Conservation (phyloP, 1,284 basidiomycete genomes). For the Cutaneotrichosporon spelunceum region DNA sequence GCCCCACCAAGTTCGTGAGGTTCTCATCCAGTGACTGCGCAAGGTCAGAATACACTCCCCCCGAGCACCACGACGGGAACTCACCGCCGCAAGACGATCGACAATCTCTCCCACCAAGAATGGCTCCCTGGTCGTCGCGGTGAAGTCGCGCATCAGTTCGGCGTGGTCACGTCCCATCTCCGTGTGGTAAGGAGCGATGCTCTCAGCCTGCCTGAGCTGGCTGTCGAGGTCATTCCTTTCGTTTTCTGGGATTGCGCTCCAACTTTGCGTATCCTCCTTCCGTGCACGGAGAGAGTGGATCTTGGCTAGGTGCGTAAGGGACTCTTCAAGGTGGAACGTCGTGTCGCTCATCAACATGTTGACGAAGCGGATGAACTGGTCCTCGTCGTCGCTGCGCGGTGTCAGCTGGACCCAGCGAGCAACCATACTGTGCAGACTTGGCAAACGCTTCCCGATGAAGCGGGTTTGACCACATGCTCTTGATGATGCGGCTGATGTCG, state of each 20-base stretch:
- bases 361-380: conserved; percentile 90
- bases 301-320: conserved; percentile 79
- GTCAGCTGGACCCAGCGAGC: background rate
- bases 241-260: conserved; percentile 64
- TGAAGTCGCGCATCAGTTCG: conserved; percentile 84
- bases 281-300: conserved; percentile 82
- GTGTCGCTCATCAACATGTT: conserved; percentile 99
- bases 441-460: conserved; percentile 78
- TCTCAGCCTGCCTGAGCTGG: conserved; percentile 74
- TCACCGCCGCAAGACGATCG: conserved; percentile 89
- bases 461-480: conserved; percentile 84
- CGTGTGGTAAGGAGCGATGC: conserved; percentile 79
- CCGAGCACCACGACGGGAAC: conserved; percentile 5
- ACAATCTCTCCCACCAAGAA: conserved; percentile 98
- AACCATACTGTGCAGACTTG: conserved; percentile 67
- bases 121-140: conserved; percentile 81
- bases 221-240: conserved; percentile 80
- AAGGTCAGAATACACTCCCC: background rate
- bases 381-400: conserved; percentile 66
- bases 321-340: conserved; percentile 97
- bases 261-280: conserved; percentile 70
- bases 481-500: conserved; percentile 79
- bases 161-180: conserved; percentile 84
- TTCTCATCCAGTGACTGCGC: conserved; percentile 74
- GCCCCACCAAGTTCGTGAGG: conserved; percentile 82